phyloP scores from a whole-genome alignment of 768 basidiomycete species.

The Lactifluus piperatus region DNA sequence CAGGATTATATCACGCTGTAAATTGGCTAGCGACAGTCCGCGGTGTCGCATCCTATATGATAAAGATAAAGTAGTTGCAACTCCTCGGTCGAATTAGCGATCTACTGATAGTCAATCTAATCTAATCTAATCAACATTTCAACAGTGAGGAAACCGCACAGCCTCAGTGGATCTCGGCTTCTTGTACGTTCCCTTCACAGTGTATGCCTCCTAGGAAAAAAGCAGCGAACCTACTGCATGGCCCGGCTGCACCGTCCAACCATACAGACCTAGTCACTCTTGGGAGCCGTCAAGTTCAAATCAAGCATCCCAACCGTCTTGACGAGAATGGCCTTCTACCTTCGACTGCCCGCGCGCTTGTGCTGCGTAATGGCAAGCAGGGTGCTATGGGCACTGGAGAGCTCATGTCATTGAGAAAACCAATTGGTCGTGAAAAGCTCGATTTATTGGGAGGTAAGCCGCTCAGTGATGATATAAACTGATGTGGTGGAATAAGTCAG shows the following conservation, averaged over 20 bases:
- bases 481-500: background rate
- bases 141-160: background rate
- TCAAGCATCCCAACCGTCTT: slow-evolving; percentile 31
- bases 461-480: slow-evolving; percentile 11
- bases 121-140: background rate
- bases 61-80: too few species aligned
- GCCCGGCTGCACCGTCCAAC: slow-evolving; percentile 4
- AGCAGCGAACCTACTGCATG: background rate
- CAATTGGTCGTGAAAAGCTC: slow-evolving; percentile 72
- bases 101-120: too few species aligned
- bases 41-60: too few species aligned
- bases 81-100: too few species aligned
- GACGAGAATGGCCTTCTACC: slow-evolving; percentile 46
- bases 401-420: slow-evolving; percentile 44
- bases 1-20: background rate
- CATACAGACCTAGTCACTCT: slow-evolving; percentile 39
- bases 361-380: slow-evolving; percentile 68
- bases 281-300: slow-evolving; percentile 46
- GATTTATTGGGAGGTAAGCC: slow-evolving; percentile 65
- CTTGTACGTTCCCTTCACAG: background rate
- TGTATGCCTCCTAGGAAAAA: slow-evolving; percentile 22
- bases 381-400: slow-evolving; percentile 67
- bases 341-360: slow-evolving; percentile 61
- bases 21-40: background rate
- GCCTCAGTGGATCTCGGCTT: background rate